Conservation (phyloP, 192 early-diverging fungal species). For the Phycomyces nitens region DNA sequence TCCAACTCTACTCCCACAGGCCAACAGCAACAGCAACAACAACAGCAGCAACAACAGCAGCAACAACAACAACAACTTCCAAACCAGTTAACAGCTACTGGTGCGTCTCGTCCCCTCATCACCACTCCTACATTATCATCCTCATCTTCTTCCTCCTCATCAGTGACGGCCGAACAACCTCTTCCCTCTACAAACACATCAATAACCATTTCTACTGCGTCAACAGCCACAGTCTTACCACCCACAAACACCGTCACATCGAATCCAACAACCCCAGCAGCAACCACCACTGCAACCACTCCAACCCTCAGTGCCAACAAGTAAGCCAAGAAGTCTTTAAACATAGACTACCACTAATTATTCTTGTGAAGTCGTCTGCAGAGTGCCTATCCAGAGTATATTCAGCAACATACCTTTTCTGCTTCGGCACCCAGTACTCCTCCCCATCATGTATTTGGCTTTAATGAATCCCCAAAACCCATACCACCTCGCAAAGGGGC, state of each 20-base stretch:
- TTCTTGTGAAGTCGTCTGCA: background rate
- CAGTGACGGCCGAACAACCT: background rate
- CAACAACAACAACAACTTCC: constrained; percentile 3
- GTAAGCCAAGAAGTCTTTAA: too few relatives aligned
- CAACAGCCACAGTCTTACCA: too few relatives aligned
- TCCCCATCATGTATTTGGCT: background rate
- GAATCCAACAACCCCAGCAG: too few relatives aligned
- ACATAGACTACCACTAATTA: background rate
- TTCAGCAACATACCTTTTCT: constrained; percentile 1
- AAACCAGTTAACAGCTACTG: background rate
- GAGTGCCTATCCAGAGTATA: background rate
- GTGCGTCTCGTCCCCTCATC: background rate
- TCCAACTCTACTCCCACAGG: background rate
- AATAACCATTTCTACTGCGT: too few relatives aligned
- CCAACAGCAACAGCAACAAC: background rate
- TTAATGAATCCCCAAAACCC: constrained; percentile 3
- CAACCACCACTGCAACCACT: too few relatives aligned
- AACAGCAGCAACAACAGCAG: background rate
- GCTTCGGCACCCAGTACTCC: constrained; percentile 14
- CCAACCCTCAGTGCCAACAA: too few relatives aligned
- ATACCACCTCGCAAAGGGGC: background rate
- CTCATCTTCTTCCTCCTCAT: background rate
- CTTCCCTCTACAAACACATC: background rate
- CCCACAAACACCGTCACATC: too few relatives aligned
- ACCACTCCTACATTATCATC: background rate